Percentiles rank a stretch among this genome's conserved stretches.
phyloP scores from a whole-genome alignment of 139 green algal genomes.

The Chlamydomonas eustigma region DNA sequence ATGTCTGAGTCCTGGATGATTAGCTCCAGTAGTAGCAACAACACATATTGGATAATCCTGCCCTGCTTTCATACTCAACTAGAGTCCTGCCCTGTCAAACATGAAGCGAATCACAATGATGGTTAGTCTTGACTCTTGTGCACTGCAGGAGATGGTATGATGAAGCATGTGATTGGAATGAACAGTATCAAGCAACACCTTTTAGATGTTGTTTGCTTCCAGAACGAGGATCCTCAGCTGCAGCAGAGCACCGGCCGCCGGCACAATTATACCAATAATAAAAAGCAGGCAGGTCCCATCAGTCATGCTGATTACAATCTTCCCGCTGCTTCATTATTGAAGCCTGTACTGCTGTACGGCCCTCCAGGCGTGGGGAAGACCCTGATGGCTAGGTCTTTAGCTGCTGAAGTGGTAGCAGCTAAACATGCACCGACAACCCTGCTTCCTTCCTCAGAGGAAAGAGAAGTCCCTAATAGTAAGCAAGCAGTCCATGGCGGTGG shows the following conservation, averaged over 20 bases:
- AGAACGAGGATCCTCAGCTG: background rate
- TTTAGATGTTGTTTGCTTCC: background rate
- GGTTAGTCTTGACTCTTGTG: no score
- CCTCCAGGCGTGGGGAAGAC: slow-evolving; percentile 24
- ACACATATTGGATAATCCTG: no score
- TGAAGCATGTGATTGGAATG: background rate
- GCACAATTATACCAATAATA: no score
- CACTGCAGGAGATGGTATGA: no score
- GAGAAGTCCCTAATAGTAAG: background rate
- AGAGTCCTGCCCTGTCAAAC: no score
- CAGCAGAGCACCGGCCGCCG: background rate
- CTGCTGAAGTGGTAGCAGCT: slow-evolving; percentile 14
- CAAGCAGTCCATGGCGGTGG: background rate
- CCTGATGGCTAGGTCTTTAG: slow-evolving; percentile 18
- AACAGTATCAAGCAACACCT: background rate
- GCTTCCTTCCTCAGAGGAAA: background rate
- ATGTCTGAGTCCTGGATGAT: no score
- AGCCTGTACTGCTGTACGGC: slow-evolving; percentile 24
- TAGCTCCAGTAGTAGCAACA: no score
- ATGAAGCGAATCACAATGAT: no score
- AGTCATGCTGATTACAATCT: no score
- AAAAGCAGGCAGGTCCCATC: no score
- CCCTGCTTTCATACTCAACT: no score
- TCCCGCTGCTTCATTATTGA: slow-evolving; percentile 3
- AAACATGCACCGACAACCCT: no score